A percentile compares a stretch with the other conserved stretches of the same genome.
phyloP scores from a whole-genome alignment of 164 flowering plant genomes.

The Piper longum region DNA sequence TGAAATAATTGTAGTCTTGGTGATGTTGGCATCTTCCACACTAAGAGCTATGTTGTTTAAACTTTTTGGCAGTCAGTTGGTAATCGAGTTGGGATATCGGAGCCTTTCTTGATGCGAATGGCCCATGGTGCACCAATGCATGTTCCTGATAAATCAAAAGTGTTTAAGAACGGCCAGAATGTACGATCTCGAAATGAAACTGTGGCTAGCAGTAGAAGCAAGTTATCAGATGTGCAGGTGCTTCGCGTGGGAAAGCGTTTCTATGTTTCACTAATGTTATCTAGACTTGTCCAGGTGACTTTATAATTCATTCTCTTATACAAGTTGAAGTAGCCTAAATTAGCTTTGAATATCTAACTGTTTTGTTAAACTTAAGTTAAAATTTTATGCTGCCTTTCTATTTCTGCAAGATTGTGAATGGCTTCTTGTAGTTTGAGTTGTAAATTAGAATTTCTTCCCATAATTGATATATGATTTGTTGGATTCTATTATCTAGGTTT shows the following conservation, averaged over 20 bases:
- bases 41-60: conserved; percentile 1
- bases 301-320: neutral
- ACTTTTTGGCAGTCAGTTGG: conserved; percentile 70
- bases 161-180: conserved; percentile 23
- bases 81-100: conserved; percentile 79
- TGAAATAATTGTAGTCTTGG: neutral
- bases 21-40: conserved; percentile 1
- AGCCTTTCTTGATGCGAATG: conserved; percentile 96
- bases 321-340: neutral
- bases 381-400: neutral
- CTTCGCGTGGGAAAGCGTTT: conserved; percentile 81
- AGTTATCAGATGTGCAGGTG: conserved; percentile 55
- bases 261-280: conserved; percentile 87
- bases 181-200: conserved; percentile 16
- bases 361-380: neutral
- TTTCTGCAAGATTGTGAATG: neutral
- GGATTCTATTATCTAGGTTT: too few relatives aligned
- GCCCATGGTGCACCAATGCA: conserved; percentile 89
- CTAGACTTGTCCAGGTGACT: conserved; percentile 82
- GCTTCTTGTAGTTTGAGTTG: neutral
- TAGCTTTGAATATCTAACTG: neutral
- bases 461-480: too few relatives aligned
- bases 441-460: too few relatives aligned
- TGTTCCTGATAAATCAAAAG: conserved; percentile 26
- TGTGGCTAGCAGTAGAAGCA: conserved; percentile 15